Evolutionary conservation across 495 filamentous ascomycete species (phyloP).

Genomic region (Tuber borchii): DNA sequence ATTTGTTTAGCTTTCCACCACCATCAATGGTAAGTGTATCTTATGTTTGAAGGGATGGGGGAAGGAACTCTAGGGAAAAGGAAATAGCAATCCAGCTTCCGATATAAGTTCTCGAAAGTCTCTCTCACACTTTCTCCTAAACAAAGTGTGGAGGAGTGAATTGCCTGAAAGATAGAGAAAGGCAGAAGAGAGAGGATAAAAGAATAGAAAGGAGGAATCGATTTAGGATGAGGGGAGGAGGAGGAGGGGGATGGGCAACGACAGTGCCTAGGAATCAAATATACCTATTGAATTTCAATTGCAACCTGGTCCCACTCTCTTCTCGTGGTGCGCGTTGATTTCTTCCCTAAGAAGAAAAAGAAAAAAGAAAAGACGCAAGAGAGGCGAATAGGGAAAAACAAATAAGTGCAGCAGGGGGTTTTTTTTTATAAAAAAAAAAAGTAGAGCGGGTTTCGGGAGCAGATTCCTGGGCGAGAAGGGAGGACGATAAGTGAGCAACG

Average conservation of each 20-base stretch:
- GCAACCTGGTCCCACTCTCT: neutral
- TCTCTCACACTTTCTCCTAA: neutral
- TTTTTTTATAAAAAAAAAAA: neutral
- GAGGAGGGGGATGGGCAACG: neutral
- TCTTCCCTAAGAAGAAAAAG: conserved; percentile 9
- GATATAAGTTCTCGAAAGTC: neutral
- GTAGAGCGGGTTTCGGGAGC: neutral
- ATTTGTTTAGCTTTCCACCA: neutral
- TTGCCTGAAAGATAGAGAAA: neutral
- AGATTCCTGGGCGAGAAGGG: conserved; percentile 4
- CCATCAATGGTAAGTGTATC: neutral
- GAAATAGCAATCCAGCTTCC: neutral
- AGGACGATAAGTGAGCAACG: neutral
- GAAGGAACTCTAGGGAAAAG: neutral
- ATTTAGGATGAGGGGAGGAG: conserved; percentile 3
- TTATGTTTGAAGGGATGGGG: neutral
- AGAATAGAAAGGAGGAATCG: neutral
- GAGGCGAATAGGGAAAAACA: neutral
- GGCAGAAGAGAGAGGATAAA: neutral
- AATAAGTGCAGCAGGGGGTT: neutral
- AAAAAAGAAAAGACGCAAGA: conserved; percentile 7
- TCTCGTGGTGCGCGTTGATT: neutral
- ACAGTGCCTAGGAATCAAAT: conserved; percentile 1
- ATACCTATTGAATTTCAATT: conserved; percentile 1
- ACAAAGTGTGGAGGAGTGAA: neutral